phyloP scores from a whole-genome alignment of 2,329 filamentous ascomycete genomes.

The Aspergillaceae sp. region DNA sequence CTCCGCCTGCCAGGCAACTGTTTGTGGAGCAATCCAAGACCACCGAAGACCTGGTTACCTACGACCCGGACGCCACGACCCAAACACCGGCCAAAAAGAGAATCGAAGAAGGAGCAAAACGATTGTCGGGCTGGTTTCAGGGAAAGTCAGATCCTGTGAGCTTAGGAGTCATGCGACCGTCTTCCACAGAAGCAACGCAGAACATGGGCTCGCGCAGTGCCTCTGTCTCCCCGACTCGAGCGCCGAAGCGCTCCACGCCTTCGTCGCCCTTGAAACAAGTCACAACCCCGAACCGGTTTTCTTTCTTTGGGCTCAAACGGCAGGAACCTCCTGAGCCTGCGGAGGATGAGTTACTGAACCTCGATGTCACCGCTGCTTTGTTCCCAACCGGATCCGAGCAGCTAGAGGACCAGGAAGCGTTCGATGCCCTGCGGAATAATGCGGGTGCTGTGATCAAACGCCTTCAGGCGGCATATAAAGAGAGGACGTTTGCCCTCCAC shows the following conservation, averaged over 20 bases:
- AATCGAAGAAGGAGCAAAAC: slow-evolving; percentile 24
- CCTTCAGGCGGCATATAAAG: slow-evolving; percentile 50
- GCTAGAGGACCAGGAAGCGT: slow-evolving; percentile 44
- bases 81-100: slow-evolving; percentile 23
- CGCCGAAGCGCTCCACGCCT: slow-evolving; percentile 21
- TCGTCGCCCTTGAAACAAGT: slow-evolving; percentile 27
- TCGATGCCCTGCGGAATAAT: slow-evolving; percentile 49
- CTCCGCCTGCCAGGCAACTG: slow-evolving; percentile 13
- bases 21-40: slow-evolving; percentile 19
- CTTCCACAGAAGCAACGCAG: slow-evolving; percentile 6
- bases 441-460: slow-evolving; percentile 47
- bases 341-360: slow-evolving; percentile 46
- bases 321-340: slow-evolving; percentile 30
- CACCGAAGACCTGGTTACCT: slow-evolving; percentile 14
- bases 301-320: slow-evolving; percentile 34
- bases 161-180: slow-evolving; percentile 27
- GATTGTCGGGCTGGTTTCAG: slow-evolving; percentile 46
- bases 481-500: slow-evolving; percentile 42
- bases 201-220: slow-evolving; percentile 8
- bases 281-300: slow-evolving; percentile 31
- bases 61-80: slow-evolving; percentile 9
- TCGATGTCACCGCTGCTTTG: slow-evolving; percentile 47
- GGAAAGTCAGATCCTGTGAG: slow-evolving; percentile 44
- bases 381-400: slow-evolving; percentile 45
- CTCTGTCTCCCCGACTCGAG: slow-evolving; percentile 15